Evolutionary conservation across 139 green algal species (phyloP).

Genomic region (Micractinium conductrix): DNA sequence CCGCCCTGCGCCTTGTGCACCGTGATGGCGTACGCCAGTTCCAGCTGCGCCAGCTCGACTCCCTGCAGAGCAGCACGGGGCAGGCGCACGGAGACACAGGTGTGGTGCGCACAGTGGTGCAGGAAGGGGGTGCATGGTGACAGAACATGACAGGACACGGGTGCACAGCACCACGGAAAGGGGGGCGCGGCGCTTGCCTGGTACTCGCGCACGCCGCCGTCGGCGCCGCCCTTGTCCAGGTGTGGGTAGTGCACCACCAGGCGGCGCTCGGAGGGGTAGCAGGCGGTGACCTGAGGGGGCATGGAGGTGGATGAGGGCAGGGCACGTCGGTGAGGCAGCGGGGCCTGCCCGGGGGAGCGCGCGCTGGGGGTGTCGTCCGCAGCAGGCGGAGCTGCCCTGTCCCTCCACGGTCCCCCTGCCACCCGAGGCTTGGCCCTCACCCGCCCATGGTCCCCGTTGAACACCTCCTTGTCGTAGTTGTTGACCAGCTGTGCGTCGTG

Average conservation of each 20-base stretch:
- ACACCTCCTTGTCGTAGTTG: constrained; percentile 81
- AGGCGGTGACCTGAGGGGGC: constrained; percentile 28
- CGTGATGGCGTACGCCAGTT: constrained; percentile 81
- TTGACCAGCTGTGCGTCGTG: constrained; percentile 81
- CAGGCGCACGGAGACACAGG: too few relatives aligned
- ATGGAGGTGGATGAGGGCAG: neutral
- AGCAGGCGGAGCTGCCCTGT: neutral
- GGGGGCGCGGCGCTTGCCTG: too few relatives aligned
- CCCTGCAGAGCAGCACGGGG: neutral
- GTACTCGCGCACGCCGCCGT: neutral
- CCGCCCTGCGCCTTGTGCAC: constrained; percentile 92
- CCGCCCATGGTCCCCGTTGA: constrained; percentile 82
- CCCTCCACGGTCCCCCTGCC: neutral
- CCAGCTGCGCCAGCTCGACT: constrained; percentile 49
- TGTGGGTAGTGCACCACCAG: constrained; percentile 43
- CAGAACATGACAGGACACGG: too few relatives aligned
- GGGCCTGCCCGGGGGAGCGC: neutral
- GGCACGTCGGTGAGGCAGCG: neutral
- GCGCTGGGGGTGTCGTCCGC: neutral
- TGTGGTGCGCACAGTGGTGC: too few relatives aligned
- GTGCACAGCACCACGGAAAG: too few relatives aligned
- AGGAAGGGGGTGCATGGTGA: too few relatives aligned
- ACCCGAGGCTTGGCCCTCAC: constrained; percentile 1
- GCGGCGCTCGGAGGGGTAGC: constrained; percentile 30
- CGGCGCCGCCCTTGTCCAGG: neutral